These are phyloP conservation scores for Mycena vulgaris DNA, from an alignment of 768 basidiomycete genomes.

Conservation along the genomic window DNA sequence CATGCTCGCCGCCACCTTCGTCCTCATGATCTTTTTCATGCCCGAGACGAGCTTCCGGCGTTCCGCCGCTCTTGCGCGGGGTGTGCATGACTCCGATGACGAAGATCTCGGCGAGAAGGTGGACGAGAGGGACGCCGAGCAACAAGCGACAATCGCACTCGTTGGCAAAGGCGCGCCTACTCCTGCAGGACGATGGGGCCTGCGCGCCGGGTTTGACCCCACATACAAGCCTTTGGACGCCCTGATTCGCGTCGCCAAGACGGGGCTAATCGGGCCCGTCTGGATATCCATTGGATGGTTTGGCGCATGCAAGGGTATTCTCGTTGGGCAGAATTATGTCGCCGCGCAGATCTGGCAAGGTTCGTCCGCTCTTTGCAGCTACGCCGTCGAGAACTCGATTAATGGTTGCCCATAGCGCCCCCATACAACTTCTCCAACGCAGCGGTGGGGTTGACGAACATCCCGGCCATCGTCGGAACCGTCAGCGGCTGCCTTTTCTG, in stretches of 20 bases:
- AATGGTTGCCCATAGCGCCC: neutral
- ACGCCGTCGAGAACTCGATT: neutral
- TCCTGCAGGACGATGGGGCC: constrained; percentile 16
- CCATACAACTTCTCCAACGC: constrained; percentile 28
- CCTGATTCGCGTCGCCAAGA: constrained; percentile 14
- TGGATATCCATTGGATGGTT: constrained; percentile 32
- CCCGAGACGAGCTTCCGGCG: constrained; percentile 30
- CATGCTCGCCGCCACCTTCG: constrained; percentile 20
- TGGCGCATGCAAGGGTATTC: constrained; percentile 29
- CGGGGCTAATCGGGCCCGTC: constrained; percentile 17
- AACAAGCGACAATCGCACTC: constrained; percentile 21
- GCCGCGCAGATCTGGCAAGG: constrained; percentile 24
- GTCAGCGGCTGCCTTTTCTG: constrained; percentile 17
- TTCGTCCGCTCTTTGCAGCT: neutral
- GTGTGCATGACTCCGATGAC: constrained; percentile 15
- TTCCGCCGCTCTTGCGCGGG: constrained; percentile 25
- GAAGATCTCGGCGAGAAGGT: constrained; percentile 15
- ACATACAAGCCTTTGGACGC: constrained; percentile 21
- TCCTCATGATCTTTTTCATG: constrained; percentile 15
- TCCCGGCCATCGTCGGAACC: constrained; percentile 18
- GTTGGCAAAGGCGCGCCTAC: constrained; percentile 29
- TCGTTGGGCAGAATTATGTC: constrained; percentile 24
- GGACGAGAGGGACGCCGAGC: neutral
- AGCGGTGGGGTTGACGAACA: constrained; percentile 21
- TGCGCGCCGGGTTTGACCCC: constrained; percentile 8